Evolutionary conservation across 2,329 filamentous ascomycete species (phyloP), one percentile per base, ranked within the genome.

Genomic region (Aspergillus piperis): DNA sequence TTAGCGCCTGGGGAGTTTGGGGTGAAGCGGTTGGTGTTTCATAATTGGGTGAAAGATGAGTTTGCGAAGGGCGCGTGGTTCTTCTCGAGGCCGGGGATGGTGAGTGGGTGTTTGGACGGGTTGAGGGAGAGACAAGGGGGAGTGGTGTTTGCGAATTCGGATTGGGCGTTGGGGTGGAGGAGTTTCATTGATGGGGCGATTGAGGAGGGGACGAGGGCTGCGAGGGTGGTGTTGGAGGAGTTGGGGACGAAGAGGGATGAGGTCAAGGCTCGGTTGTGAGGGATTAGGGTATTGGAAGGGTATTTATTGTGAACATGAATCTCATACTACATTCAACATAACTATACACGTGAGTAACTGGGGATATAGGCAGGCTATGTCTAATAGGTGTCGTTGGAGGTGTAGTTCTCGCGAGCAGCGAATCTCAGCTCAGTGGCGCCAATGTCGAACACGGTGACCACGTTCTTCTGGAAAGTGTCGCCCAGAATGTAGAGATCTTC

Each of bases 391-490:
- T 55, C 53, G 17, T 55, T 55, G n/a, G 53, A 55, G 53, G 41
- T 44, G 53, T 55, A 55, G 17, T 44, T 30, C 17, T 55, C 53
- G 6, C 53, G 25, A 13, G 53, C 39, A 7, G 65, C 63, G 51
- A 68, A 68, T 10, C 56, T 60, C 76, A 83, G 75, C 71, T 78
- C 69, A n/a, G 67, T 73, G 27, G 75, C 77, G 7, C 79, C 80
- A 57, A 83, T 73, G 69, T 83, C 81, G 65, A 82, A 83, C 1
- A 83, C 79, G 3, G 78, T 71, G 8, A 83, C 69, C 0, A 83
- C 80, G 59, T 80, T 81, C 69, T 80, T 81, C 71, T 82, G 71
- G 66, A 81, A 83, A 7, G 74, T 72, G 61, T 79, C 79, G 0
- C 81, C 81, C 1, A 66, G 62, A 13, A 71, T 69, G 53, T 62